Evolutionary conservation across 768 basidiomycete genomes (phyloP).

Genomic region (Austroboletus festivus): DNA sequence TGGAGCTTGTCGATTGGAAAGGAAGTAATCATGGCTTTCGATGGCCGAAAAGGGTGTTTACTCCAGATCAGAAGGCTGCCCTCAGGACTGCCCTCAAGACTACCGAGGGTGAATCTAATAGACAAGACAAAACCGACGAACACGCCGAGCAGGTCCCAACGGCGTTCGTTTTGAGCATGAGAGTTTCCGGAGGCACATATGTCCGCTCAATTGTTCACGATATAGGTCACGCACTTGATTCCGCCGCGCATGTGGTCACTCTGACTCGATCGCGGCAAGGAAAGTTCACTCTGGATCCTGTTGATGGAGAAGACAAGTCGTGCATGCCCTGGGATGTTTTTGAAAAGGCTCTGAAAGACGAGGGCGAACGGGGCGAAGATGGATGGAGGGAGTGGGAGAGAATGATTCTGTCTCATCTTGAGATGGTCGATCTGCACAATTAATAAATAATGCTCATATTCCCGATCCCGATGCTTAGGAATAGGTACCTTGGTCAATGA

Average conservation of each 20-base stretch:
- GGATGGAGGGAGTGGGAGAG: constrained; percentile 82
- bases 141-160: constrained; percentile 48
- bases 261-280: constrained; percentile 89
- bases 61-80: constrained; percentile 63
- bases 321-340: constrained; percentile 80
- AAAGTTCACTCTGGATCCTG: constrained; percentile 56
- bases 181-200: constrained; percentile 94
- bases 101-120: constrained; percentile 37
- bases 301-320: constrained; percentile 48
- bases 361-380: constrained; percentile 58
- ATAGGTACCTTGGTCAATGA: too few species aligned
- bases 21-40: constrained; percentile 71
- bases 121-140: constrained; percentile 35
- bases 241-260: constrained; percentile 91
- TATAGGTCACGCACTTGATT: constrained; percentile 76
- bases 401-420: constrained; percentile 65
- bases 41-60: constrained; percentile 72
- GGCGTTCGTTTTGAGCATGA: constrained; percentile 87
- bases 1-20: constrained; percentile 78
- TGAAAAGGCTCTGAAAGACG: constrained; percentile 49
- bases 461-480: too few species aligned
- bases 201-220: constrained; percentile 96
- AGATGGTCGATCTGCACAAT: constrained; percentile 44
- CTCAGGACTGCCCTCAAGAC: constrained; percentile 62
- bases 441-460: constrained; percentile 2